A percentile compares a stretch with the other conserved stretches of the same genome.
Evolutionary conservation across 768 basidiomycete genomes (phyloP).

Genomic region (Rhodotorula babjevae): DNA sequence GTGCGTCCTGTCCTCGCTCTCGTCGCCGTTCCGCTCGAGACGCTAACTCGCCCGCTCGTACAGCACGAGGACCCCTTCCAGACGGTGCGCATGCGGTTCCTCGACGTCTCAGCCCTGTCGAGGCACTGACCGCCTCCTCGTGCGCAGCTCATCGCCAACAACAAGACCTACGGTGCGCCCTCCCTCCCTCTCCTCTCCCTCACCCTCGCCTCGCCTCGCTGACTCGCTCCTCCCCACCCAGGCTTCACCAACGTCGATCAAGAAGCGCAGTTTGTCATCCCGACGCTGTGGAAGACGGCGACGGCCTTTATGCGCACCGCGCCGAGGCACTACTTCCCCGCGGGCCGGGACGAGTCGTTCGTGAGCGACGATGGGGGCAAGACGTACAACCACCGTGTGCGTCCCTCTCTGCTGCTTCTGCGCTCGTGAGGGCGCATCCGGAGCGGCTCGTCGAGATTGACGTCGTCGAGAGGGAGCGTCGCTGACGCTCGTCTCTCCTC

Average conservation of each 20-base stretch:
- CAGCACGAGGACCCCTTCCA: conserved; percentile 2
- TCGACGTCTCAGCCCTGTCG: not conserved
- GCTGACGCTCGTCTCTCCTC: too few relatives aligned
- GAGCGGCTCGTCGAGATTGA: too few relatives aligned
- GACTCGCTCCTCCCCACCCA: not conserved
- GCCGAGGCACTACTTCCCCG: not conserved
- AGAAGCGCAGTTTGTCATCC: not conserved
- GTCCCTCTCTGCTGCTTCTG: not conserved
- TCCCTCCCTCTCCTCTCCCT: too few relatives aligned
- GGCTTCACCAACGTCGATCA: not conserved
- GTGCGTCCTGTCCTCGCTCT: not conserved
- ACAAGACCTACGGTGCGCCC: conserved; percentile 1
- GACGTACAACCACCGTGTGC: not conserved
- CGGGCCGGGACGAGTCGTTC: not conserved
- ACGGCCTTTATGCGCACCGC: not conserved
- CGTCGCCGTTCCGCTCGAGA: not conserved
- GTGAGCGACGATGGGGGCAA: conserved; percentile 1
- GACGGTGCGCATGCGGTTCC: not conserved
- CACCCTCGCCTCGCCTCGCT: too few relatives aligned
- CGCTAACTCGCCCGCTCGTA: not conserved
- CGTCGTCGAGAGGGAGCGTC: too few relatives aligned
- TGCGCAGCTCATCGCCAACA: not conserved
- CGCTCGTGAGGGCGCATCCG: not conserved
- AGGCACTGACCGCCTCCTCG: not conserved
- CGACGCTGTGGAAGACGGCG: conserved; percentile 7